These are phyloP conservation scores for Fusarium domesticum DNA, from an alignment of 2,329 filamentous ascomycete species.

Conservation along the genomic window DNA sequence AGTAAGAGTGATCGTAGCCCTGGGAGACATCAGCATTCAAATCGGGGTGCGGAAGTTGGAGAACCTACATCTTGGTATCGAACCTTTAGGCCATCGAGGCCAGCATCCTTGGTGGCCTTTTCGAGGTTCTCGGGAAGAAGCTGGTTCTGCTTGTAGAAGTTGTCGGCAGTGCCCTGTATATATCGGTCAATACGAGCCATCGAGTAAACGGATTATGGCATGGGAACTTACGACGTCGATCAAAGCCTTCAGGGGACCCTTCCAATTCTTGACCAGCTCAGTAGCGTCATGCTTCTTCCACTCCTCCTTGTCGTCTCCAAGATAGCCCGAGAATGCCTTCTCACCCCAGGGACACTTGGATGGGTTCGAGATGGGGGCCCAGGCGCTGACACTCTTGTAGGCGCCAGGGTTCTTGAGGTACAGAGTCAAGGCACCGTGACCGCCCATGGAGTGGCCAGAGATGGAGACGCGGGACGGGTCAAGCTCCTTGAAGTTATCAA, in stretches of 20 bases:
- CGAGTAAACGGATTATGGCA: not conserved
- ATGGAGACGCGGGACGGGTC: constrained; percentile 74
- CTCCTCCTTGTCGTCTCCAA: constrained; percentile 70
- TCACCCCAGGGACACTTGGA: constrained; percentile 85
- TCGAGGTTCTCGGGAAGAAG: constrained; percentile 91
- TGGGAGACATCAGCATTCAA: constrained; percentile 30
- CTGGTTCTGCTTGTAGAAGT: constrained; percentile 94
- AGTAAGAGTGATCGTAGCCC: constrained; percentile 97
- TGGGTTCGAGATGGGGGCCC: constrained; percentile 88
- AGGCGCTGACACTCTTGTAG: constrained; percentile 87
- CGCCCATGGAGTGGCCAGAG: constrained; percentile 95
- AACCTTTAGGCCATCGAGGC: constrained; percentile 69
- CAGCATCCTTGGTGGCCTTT: constrained; percentile 71
- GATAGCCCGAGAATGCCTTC: constrained; percentile 91
- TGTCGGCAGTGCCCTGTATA: constrained; percentile 77
- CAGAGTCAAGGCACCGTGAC: constrained; percentile 88
- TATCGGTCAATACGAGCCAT: not conserved
- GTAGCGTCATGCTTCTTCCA: constrained; percentile 93
- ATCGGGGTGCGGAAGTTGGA: not conserved
- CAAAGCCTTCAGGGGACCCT: constrained; percentile 68
- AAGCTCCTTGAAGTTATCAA: constrained; percentile 65
- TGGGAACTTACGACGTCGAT: constrained; percentile 69
- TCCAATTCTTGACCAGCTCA: constrained; percentile 77
- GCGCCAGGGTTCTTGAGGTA: constrained; percentile 87
- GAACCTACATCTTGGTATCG: constrained; percentile 71